Evolutionary conservation across 495 filamentous ascomycete genomes (phyloP), one percentile per base, ranked within the genome.

Genomic region (Annulohypoxylon maeteangense): DNA sequence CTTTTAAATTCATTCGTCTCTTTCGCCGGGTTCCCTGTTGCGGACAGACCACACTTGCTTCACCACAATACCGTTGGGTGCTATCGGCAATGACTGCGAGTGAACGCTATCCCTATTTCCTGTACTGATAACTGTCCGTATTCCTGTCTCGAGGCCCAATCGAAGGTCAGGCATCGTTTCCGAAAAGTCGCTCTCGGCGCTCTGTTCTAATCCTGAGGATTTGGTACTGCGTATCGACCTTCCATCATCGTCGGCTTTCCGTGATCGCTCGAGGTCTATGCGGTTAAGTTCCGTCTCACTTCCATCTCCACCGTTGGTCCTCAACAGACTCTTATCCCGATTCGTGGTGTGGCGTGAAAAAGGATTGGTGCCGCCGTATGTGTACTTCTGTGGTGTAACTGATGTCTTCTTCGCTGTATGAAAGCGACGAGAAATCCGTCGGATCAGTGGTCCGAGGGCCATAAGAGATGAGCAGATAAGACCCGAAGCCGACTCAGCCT

Each of bases 21-120:
- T 56, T 31, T 73, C 70, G 4, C 44, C 57, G 0, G 62, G 18
- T 14, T 74, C 71, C 22, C 65, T 70, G 27, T 70, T 70, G 4
- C 67, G 63, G 22, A 74, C 67, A 12, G 71, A 74, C 71, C 71
- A 74, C 11, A 74, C 71, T 25, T 74, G 71, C 57, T 71, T 74
- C 29, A 74, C 71, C 29, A 74, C 58, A 38, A 74, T 74, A n/a
- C 71, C 71, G 4, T 67, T 62, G 4, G 62, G 29, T 7, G 56
- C 62, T 5, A 31, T 31, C 0, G 62, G 29, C 25, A 68, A 38
- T 25, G 71, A 63, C 10, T 65, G 27, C 3, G 71, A 74, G 27
- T 71, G 62, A 16, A 53, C 34, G 53, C 71, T 71, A 14, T 74
- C 71, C 10, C 62, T 58, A 61, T 71, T 54, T 20, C 71, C 71